Base-by-base conservation (phyloP, 345 rosid genomes). In the Boechera divaricarpa region DNA sequence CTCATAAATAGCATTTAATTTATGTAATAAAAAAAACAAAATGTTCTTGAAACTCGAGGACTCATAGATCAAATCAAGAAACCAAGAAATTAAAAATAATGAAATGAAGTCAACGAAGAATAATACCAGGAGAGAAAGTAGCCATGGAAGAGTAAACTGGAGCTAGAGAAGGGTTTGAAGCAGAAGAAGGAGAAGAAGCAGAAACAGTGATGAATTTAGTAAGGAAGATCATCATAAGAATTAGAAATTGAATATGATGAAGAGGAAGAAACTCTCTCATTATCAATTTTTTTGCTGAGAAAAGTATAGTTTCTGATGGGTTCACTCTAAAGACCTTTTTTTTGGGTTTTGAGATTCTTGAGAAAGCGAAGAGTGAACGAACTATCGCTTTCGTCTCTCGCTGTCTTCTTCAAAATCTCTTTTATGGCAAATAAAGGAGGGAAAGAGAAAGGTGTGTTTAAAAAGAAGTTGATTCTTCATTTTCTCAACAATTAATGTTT, bases 101-200 rank as follows among this genome's bases (percentile, higher is more conserved):
- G 0, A 48, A 60, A n/a, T 38, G 41, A 72, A 63, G 77, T 73
- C 77, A 73, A 74, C 64, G 29, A 54, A 42, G 12, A 33, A 33
- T 58, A 32, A n/a, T 75, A 91, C 92, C 89, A 79, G 93, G 90
- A 81, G 92, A 85, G 38, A 81, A 80, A 12, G 87, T 82, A 73
- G 85, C 59, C 89, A 86, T 77, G 73, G 91, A 72, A 82, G 84
- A 8, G 35, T 82, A 81, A 45, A 82, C 75, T 1, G 87, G 80
- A 38, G 83, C 82, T 65, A 77, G 64, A 78, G 79, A 77, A 65
- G 83, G 83, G 32, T 55, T 63, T 56, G 58, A 53, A 24, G 61
- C 60, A 11, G 77, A 16, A 48, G 67, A 75, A 48, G 67, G 38
- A 60, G 38, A 16, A 48, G 67, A 75, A 48, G 67, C 38, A 60